Evolutionary conservation across 2,329 filamentous ascomycete species (phyloP).

Genomic region (Trichoderma atroviride): DNA sequence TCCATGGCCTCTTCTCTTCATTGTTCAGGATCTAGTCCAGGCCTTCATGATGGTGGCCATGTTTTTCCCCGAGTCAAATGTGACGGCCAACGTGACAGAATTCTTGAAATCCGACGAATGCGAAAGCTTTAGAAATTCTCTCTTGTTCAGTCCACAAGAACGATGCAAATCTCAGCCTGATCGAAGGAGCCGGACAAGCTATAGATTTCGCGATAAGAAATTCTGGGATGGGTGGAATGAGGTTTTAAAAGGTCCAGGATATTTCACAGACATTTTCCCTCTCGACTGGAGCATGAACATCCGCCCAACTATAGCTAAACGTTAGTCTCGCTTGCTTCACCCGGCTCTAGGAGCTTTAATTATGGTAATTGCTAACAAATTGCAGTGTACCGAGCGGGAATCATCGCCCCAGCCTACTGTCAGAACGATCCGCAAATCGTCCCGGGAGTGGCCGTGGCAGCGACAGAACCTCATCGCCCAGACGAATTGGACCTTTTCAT

Average conservation of each 20-base stretch:
- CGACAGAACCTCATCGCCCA: slow-evolving; percentile 35
- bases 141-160: slow-evolving; percentile 32
- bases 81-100: slow-evolving; percentile 26
- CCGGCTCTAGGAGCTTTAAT: no score
- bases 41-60: slow-evolving; percentile 35
- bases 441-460: slow-evolving; percentile 31
- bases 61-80: slow-evolving; percentile 33
- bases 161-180: slow-evolving; percentile 32
- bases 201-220: slow-evolving; percentile 30
- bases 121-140: slow-evolving; percentile 29
- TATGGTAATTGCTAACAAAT: slow-evolving; percentile 20
- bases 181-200: slow-evolving; percentile 32
- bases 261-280: slow-evolving; percentile 33
- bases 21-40: slow-evolving; percentile 33
- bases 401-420: slow-evolving; percentile 32
- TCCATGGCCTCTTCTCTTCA: slow-evolving; percentile 35
- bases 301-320: slow-evolving; percentile 33
- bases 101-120: slow-evolving; percentile 30
- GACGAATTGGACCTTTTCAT: slow-evolving; percentile 35
- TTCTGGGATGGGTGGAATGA: slow-evolving; percentile 35
- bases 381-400: slow-evolving; percentile 35
- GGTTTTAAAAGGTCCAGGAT: slow-evolving; percentile 22
- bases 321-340: slow-evolving; percentile 14
- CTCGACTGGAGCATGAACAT: slow-evolving; percentile 36
- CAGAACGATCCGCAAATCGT: slow-evolving; percentile 31